phyloP scores from a whole-genome alignment of 306 rosid species.

The Dryas alaskensis region DNA sequence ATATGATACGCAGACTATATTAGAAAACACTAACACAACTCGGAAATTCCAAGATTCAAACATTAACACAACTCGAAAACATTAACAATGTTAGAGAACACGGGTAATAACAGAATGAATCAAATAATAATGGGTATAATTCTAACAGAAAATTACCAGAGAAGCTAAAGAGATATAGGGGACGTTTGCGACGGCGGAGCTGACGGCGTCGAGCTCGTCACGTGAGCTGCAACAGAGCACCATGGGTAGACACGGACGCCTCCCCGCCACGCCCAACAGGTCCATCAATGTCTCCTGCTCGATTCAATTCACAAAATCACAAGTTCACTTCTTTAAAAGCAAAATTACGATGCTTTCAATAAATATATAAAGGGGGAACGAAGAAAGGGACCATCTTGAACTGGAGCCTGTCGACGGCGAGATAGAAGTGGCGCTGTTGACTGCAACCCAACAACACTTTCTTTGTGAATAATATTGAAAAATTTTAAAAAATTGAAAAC shows the following conservation, averaged over 20 bases:
- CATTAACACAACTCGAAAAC: not conserved
- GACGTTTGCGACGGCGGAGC: constrained; percentile 57
- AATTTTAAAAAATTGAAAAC: not conserved
- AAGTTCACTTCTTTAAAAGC: not conserved
- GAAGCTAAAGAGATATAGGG: constrained; percentile 62
- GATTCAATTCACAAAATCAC: not conserved
- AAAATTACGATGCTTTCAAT: too few relatives aligned
- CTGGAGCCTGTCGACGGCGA: constrained; percentile 76
- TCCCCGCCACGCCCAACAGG: constrained; percentile 66
- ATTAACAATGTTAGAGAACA: too few relatives aligned
- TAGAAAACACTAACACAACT: constrained; percentile 10
- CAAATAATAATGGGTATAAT: not conserved
- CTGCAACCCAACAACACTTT: constrained; percentile 26
- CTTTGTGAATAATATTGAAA: not conserved
- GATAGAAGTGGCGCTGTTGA: constrained; percentile 75
- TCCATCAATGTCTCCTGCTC: constrained; percentile 73
- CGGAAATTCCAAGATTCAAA: not conserved
- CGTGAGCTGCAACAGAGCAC: constrained; percentile 78
- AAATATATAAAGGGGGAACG: not conserved
- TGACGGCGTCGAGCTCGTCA: constrained; percentile 79
- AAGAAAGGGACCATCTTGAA: constrained; percentile 62
- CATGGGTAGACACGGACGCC: constrained; percentile 63
- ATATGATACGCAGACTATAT: constrained; percentile 16
- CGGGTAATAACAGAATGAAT: not conserved
- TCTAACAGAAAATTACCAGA: constrained; percentile 37